phyloP scores from a whole-genome alignment of 164 flowering plant species.

The Santalum album region DNA sequence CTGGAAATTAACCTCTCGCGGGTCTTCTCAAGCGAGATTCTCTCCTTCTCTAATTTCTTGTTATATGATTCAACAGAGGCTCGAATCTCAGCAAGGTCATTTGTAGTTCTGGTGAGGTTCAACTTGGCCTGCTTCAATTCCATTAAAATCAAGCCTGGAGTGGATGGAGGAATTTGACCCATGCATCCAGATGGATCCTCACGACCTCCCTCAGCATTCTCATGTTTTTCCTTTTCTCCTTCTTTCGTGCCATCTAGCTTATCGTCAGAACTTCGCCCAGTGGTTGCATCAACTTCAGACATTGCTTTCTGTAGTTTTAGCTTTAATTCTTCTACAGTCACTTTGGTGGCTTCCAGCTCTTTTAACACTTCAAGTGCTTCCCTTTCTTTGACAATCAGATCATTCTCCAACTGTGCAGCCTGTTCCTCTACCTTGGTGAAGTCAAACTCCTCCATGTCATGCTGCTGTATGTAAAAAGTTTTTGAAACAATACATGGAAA shows the following conservation, averaged over 20 bases:
- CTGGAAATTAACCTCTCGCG: conserved; percentile 56
- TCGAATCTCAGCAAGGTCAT: conserved; percentile 63
- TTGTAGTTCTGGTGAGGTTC: conserved; percentile 64
- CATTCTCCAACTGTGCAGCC: conserved; percentile 56
- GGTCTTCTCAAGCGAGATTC: conserved; percentile 55
- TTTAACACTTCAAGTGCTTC: conserved; percentile 77
- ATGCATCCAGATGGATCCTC: conserved; percentile 15
- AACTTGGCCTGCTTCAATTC: conserved; percentile 82
- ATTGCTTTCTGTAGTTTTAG: conserved; percentile 53
- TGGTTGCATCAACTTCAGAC: conserved; percentile 22
- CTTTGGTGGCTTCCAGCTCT: conserved; percentile 70
- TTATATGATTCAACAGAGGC: conserved; percentile 60
- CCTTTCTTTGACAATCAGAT: conserved; percentile 62
- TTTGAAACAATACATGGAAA: too few species aligned
- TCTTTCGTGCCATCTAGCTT: conserved; percentile 11
- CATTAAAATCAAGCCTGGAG: conserved; percentile 60
- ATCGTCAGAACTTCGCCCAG: conserved; percentile 12
- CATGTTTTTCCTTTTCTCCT: conserved; percentile 23
- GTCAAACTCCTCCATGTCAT: conserved; percentile 28
- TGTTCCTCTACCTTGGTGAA: conserved; percentile 49
- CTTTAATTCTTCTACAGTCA: conserved; percentile 56
- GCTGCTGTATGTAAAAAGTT: conserved; percentile 9
- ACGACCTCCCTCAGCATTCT: conserved; percentile 7
- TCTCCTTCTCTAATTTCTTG: conserved; percentile 69
- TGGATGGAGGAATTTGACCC: conserved; percentile 27